phyloP scores from a whole-genome alignment of 176 grass and related monocot species.

The Raddia guianensis region DNA sequence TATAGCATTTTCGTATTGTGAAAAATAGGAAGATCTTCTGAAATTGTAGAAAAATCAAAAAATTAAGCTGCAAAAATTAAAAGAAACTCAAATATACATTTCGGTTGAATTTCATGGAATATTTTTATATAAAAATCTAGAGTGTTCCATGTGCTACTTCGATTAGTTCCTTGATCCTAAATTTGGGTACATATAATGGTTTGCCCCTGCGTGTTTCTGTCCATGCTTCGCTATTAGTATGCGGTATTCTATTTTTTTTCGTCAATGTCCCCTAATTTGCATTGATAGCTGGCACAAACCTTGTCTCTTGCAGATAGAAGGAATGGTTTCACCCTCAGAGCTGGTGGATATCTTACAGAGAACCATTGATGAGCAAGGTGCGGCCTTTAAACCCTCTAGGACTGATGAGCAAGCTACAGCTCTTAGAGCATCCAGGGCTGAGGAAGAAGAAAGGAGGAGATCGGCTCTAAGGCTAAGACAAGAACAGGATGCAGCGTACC shows the following conservation, averaged over 20 bases:
- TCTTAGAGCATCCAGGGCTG: constrained; percentile 37
- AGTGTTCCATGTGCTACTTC: too few species aligned
- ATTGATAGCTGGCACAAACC: not conserved
- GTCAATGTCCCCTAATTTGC: not conserved
- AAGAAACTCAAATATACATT: too few species aligned
- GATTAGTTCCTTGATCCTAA: too few species aligned
- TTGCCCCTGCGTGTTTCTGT: too few species aligned
- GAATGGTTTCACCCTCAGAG: constrained; percentile 62
- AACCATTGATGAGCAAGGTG: constrained; percentile 64
- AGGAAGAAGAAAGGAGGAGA: constrained; percentile 62
- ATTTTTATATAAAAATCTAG: too few species aligned
- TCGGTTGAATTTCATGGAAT: too few species aligned
- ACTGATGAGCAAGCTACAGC: constrained; percentile 13
- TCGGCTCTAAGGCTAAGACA: constrained; percentile 41
- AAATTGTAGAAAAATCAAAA: too few species aligned
- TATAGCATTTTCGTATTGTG: too few species aligned
- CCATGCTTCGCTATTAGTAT: not conserved
- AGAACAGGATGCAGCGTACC: constrained; percentile 75
- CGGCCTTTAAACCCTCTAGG: constrained; percentile 31
- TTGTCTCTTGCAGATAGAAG: constrained; percentile 52
- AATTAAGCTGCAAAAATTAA: too few species aligned
- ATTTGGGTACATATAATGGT: too few species aligned
- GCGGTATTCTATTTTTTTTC: not conserved
- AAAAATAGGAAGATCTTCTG: too few species aligned
- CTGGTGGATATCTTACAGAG: constrained; percentile 72